Conservation (phyloP, 345 rosid genomes). For the Eucalyptus coolabah region DNA sequence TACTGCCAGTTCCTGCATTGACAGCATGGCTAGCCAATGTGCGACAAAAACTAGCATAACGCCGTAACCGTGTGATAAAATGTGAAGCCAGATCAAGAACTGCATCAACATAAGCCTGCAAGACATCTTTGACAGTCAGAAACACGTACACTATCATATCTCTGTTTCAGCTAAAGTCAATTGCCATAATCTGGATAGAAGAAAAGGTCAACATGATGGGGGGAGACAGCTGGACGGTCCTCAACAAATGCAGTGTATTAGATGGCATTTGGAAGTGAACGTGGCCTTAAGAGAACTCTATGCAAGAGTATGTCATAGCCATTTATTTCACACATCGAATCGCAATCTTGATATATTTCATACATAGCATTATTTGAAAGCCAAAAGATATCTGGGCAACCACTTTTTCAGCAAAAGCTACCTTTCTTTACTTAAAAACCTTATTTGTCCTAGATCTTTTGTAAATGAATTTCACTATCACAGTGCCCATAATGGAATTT, state of each 20-base stretch:
- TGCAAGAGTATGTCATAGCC: neutral
- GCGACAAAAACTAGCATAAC: slow-evolving; percentile 99
- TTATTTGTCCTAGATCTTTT: neutral
- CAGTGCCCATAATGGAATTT: neutral
- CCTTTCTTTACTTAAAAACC: neutral
- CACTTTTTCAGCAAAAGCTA: neutral
- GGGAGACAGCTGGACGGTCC: neutral
- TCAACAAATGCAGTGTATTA: neutral
- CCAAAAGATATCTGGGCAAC: neutral
- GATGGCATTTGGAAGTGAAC: neutral
- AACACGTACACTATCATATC: neutral
- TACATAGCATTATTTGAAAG: neutral
- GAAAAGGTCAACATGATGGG: neutral
- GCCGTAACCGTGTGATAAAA: slow-evolving; percentile 91
- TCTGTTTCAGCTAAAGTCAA: neutral
- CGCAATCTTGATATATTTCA: neutral
- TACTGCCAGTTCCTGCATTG: slow-evolving; percentile 83
- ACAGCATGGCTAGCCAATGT: slow-evolving; percentile 97
- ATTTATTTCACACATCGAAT: neutral
- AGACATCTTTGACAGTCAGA: neutral
- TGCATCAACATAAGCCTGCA: slow-evolving; percentile 98
- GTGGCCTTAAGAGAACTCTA: neutral
- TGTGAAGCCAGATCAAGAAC: slow-evolving; percentile 98
- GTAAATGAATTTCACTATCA: neutral
- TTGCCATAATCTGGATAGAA: neutral